Evolutionary conservation across 768 basidiomycete species (phyloP).

Genomic region (Phlebiopsis gigantea): DNA sequence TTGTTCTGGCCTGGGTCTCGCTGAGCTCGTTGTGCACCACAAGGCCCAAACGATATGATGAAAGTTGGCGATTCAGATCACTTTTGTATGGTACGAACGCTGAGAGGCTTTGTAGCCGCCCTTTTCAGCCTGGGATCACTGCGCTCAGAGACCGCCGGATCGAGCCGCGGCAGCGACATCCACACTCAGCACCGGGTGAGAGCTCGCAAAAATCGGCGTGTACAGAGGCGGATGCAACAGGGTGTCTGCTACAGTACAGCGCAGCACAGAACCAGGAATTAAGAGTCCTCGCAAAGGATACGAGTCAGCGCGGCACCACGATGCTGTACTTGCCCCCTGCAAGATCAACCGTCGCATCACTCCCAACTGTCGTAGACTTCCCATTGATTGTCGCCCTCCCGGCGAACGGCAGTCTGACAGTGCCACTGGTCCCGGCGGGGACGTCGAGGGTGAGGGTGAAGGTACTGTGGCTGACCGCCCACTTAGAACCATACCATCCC

Average conservation of each 20-base stretch:
- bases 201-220: not conserved
- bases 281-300: not conserved
- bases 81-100: too few relatives aligned
- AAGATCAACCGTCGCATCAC: not conserved
- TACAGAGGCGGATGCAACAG: not conserved
- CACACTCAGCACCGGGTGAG: not conserved
- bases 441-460: slow-evolving; percentile 24
- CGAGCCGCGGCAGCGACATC: not conserved
- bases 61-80: not conserved
- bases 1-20: not conserved
- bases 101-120: not conserved
- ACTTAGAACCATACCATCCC: slow-evolving; percentile 46
- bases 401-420: slow-evolving; percentile 23
- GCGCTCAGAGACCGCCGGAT: not conserved
- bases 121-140: not conserved
- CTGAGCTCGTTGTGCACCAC: not conserved
- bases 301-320: not conserved
- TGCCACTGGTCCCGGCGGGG: slow-evolving; percentile 29
- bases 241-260: not conserved
- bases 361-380: not conserved
- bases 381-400: slow-evolving; percentile 13
- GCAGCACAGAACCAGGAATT: not conserved
- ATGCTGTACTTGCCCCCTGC: not conserved
- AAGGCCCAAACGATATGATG: not conserved
- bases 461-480: slow-evolving; percentile 26